A percentile compares a stretch with the other conserved stretches of the same genome.
These are phyloP conservation scores for Pezicula neosporulosa DNA, from an alignment of 2,329 filamentous ascomycete genomes.

Conservation along the genomic window DNA sequence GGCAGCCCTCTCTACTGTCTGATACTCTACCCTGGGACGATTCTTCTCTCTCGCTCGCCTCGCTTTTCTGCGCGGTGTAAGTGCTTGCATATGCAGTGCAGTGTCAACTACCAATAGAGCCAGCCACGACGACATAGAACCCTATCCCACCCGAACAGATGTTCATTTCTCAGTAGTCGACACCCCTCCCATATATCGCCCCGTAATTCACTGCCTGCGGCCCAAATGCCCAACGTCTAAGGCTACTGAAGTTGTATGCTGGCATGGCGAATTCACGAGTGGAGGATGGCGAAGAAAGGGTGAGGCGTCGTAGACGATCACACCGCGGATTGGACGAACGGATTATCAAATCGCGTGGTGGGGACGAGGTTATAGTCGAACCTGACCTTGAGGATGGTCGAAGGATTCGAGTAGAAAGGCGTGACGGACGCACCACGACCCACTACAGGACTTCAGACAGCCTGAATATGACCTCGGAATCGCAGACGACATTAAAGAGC, in stretches of 20 bases:
- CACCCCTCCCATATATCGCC: background rate
- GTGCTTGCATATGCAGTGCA: constrained; percentile 2
- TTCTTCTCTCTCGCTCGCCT: background rate
- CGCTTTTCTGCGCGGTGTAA: background rate
- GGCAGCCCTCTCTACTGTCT: background rate
- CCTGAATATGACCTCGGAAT: constrained; percentile 22
- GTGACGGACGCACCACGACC: constrained; percentile 14
- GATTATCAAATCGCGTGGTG: constrained; percentile 14
- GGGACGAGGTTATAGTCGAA: constrained; percentile 16
- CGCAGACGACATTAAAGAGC: constrained; percentile 18
- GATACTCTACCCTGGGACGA: background rate
- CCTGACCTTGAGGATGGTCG: constrained; percentile 17
- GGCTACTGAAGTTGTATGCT: constrained; percentile 11
- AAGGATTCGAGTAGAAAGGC: constrained; percentile 24
- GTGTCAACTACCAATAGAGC: background rate
- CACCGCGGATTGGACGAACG: constrained; percentile 21
- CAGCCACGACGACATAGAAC: background rate
- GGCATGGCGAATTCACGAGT: constrained; percentile 14
- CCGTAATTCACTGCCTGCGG: background rate
- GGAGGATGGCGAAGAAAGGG: constrained; percentile 12
- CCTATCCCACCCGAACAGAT: constrained; percentile 19
- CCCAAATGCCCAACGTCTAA: constrained; percentile 13
- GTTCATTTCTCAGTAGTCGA: constrained; percentile 12
- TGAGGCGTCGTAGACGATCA: constrained; percentile 12
- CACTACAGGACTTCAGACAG: constrained; percentile 10